Conservation (phyloP, 345 rosid genomes). For the Noccaea bulbosa region DNA sequence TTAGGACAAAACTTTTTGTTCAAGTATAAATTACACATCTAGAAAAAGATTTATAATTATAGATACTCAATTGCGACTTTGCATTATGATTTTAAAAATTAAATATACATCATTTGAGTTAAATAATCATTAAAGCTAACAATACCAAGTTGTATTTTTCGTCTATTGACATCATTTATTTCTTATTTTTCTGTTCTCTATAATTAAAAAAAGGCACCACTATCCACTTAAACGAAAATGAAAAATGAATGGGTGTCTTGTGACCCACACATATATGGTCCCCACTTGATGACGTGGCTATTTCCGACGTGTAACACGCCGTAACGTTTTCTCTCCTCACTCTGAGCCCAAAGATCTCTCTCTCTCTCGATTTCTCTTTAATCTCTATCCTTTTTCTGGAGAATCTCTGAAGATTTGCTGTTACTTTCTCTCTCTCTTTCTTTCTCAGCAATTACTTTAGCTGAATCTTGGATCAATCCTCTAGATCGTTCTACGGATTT, state of each 20-base stretch:
- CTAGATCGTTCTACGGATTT: not conserved
- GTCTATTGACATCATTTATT: not conserved
- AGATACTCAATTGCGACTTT: slow-evolving; percentile 9
- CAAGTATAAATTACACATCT: not conserved
- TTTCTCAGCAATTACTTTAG: not conserved
- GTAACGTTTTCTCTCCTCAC: slow-evolving; percentile 37
- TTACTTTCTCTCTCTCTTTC: slow-evolving; percentile 19
- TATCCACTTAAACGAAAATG: not conserved
- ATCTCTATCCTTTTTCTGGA: slow-evolving; percentile 15
- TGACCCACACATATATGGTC: slow-evolving; percentile 33
- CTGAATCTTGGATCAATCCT: slow-evolving; percentile 17
- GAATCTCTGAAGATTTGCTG: slow-evolving; percentile 13
- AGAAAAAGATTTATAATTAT: not conserved
- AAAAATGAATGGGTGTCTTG: slow-evolving; percentile 15
- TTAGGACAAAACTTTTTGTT: not conserved
- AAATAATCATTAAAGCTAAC: slow-evolving; percentile 1
- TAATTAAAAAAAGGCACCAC: slow-evolving; percentile 6
- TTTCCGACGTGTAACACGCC: slow-evolving; percentile 35
- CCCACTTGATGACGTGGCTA: slow-evolving; percentile 43
- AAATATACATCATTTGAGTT: not conserved
- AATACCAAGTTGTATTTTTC: not conserved
- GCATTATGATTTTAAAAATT: not conserved
- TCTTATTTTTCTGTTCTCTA: not conserved
- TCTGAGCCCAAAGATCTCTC: slow-evolving; percentile 1
- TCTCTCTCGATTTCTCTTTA: not conserved